Base-by-base conservation (phyloP, 768 basidiomycete species). In the Tulasnella sp. region DNA sequence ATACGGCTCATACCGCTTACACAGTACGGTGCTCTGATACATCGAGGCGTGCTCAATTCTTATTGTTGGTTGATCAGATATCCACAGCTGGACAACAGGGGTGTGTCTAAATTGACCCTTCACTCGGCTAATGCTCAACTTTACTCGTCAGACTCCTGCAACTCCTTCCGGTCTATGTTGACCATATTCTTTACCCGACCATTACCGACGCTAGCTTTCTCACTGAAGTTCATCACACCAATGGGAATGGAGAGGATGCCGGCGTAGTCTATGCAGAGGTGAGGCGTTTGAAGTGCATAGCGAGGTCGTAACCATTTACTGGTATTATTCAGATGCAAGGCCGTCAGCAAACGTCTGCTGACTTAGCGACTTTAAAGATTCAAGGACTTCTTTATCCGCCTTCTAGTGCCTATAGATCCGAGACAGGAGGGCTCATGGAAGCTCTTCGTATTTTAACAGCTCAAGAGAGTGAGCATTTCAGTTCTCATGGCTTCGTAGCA, bases 311-410 rank as follows among this genome's bases (percentile, higher is more conserved):
- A n/a, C n/a, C n/a, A n/a, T n/a, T n/a, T n/a, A n/a, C n/a, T n/a
- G n/a, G n/a, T n/a, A n/a, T n/a, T n/a, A n/a, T n/a, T n/a, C 85
- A 91, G 68, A 95, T 95, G 91, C 88, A 92, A 67, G 91, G 90
- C 1, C 75, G 93, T 41, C 83, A 98, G 69, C 96, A 98, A 61
- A 90, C 86, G 0, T 78, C 87, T 1, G 79, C 78, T 8, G 92
- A 96, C 67, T 69, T 96, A 37, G 91, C 95, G 85, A 78, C 81
- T 32, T 73, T 91, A 60, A 92, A 87, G 29, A 69, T 77, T 52
- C 90, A 95, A 62, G 78, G 82, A 20, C 64, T 82, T n/a, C 59
- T 90, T 31, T 88, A 95, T 60, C 83, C 85, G 25, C 66, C 73
- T 32, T 77, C 74, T 16, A 96, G 85, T 61, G 95, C 79, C 5